A percentile compares a stretch with the other conserved stretches of the same genome.
phyloP scores from a whole-genome alignment of 805 yeast species.

The Lipomyces kockii region DNA sequence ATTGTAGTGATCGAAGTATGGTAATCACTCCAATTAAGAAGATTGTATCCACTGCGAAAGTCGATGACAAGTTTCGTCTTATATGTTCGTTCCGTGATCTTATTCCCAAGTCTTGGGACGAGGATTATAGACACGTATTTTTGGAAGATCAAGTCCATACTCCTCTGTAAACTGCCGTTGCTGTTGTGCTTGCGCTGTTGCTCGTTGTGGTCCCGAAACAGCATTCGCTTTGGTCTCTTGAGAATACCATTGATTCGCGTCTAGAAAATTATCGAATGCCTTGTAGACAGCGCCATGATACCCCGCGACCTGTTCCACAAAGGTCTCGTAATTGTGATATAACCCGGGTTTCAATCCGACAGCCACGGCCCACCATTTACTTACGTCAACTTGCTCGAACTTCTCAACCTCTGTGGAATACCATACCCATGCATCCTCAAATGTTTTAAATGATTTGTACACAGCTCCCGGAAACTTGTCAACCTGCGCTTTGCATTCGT shows the following conservation, averaged over 20 bases:
- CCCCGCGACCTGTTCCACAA: not conserved
- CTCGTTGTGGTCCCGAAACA: not conserved
- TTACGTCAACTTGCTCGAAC: conserved; percentile 19
- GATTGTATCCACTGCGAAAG: not conserved
- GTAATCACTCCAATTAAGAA: not conserved
- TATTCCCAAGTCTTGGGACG: not conserved
- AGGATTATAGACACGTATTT: not conserved
- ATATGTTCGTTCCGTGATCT: not conserved
- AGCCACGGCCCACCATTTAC: conserved; percentile 6
- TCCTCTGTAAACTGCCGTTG: not conserved
- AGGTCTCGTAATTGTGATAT: not conserved
- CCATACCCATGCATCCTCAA: conserved; percentile 55
- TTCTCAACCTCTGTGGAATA: conserved; percentile 3
- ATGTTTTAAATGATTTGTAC: conserved; percentile 59
- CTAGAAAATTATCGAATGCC: not conserved
- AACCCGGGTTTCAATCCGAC: conserved; percentile 1
- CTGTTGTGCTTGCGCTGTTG: not conserved
- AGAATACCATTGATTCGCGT: not conserved
- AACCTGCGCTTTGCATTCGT: conserved; percentile 52
- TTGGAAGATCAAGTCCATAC: not conserved
- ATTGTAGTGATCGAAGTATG: not conserved
- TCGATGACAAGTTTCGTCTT: not conserved
- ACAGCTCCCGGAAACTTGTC: conserved; percentile 60
- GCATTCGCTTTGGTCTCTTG: not conserved
- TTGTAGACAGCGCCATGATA: not conserved